These are phyloP conservation scores for Acacia confusa DNA, from an alignment of 306 rosid species.

Conservation along the genomic window DNA sequence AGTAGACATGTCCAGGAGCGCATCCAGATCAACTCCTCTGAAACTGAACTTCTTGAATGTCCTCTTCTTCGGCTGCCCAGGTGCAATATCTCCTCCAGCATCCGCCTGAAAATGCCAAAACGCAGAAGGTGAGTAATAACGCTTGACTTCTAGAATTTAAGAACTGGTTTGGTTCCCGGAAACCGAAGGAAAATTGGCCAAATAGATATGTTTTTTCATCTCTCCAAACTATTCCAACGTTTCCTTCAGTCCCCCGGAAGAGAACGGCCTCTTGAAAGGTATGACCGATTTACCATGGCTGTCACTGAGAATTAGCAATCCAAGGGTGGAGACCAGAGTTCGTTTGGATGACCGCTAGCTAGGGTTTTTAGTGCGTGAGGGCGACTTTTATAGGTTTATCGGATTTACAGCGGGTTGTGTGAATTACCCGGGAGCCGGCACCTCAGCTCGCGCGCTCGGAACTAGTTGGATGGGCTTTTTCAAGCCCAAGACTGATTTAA, in stretches of 20 bases:
- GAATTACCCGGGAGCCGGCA: not conserved
- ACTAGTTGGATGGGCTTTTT: not conserved
- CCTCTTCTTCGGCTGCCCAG: constrained; percentile 64
- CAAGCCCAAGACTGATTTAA: not conserved
- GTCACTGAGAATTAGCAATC: not conserved
- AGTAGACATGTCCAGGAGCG: constrained; percentile 65
- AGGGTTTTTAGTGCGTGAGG: not conserved
- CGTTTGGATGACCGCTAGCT: not conserved
- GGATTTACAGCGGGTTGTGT: not conserved
- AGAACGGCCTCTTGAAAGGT: not conserved
- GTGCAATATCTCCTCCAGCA: constrained; percentile 49
- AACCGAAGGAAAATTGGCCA: constrained; percentile 5
- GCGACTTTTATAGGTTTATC: not conserved
- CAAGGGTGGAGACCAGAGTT: not conserved
- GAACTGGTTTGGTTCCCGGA: constrained; percentile 7
- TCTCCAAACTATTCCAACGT: not conserved
- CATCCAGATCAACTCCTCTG: constrained; percentile 61
- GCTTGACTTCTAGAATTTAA: not conserved
- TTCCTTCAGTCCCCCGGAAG: constrained; percentile 2
- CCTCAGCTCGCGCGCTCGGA: not conserved
- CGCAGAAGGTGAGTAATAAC: not conserved
- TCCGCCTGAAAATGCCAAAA: constrained; percentile 46
- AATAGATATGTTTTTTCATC: not conserved
- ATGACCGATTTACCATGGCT: not conserved
- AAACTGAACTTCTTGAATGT: constrained; percentile 74